Conservation (phyloP, 2,329 filamentous ascomycete species). For the Arthrobotrys sinensis region DNA sequence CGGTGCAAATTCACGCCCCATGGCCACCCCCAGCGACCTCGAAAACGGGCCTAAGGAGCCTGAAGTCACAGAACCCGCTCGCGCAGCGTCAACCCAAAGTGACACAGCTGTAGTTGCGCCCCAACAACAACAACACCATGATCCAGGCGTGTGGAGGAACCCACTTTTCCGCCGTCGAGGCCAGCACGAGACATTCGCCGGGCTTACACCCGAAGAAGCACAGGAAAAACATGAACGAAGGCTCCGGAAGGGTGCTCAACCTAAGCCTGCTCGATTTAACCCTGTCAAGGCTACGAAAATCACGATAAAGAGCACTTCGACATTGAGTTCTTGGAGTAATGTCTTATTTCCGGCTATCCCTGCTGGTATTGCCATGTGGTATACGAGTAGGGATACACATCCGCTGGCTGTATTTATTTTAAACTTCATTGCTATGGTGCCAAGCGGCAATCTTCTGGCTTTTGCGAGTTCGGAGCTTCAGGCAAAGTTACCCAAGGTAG, state of each 20-base stretch:
- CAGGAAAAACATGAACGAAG: slow-evolving; percentile 34
- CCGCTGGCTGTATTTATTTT: slow-evolving; percentile 48
- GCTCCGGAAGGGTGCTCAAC: slow-evolving; percentile 26
- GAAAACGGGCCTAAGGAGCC: slow-evolving; percentile 34
- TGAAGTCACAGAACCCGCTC: slow-evolving; percentile 3
- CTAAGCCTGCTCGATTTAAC: slow-evolving; percentile 41
- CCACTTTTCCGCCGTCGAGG: slow-evolving; percentile 47
- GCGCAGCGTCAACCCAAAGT: neutral
- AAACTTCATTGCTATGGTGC: slow-evolving; percentile 54
- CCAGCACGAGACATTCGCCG: slow-evolving; percentile 36
- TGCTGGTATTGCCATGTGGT: slow-evolving; percentile 47
- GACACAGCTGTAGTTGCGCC: neutral
- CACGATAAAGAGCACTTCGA: slow-evolving; percentile 47
- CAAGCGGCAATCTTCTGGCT: slow-evolving; percentile 39
- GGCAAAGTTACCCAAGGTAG: slow-evolving; percentile 51
- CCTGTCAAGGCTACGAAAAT: slow-evolving; percentile 48
- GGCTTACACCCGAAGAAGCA: slow-evolving; percentile 42
- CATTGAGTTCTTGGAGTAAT: slow-evolving; percentile 50
- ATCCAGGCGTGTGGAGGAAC: slow-evolving; percentile 41
- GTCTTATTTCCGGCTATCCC: slow-evolving; percentile 52
- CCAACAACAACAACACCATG: slow-evolving; percentile 1
- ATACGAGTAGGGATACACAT: slow-evolving; percentile 35
- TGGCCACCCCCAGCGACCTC: slow-evolving; percentile 46
- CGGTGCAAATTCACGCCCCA: neutral
- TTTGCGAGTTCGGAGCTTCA: slow-evolving; percentile 49